Conservation (phyloP, 805 yeast species). For the Candida sonorensis region DNA sequence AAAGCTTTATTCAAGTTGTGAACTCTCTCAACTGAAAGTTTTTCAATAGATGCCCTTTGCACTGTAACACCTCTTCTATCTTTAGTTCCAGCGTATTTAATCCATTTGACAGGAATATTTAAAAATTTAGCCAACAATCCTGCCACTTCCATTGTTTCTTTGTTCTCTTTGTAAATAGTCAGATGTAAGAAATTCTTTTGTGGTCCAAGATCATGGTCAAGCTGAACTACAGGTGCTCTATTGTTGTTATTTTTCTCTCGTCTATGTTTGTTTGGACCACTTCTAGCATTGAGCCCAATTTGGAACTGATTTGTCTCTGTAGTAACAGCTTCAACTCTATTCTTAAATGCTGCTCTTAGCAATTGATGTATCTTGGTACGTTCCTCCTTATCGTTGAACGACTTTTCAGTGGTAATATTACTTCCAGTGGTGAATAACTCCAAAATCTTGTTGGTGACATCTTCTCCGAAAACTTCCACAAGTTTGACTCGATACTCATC, state of each 20-base stretch:
- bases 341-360: conserved; percentile 64
- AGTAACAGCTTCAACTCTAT: conserved; percentile 74
- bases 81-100: conserved; percentile 91
- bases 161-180: conserved; percentile 84
- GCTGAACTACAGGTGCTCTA: conserved; percentile 22
- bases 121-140: conserved; percentile 64
- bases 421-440: conserved; percentile 45
- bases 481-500: conserved; percentile 43
- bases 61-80: conserved; percentile 95
- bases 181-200: conserved; percentile 65
- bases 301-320: conserved; percentile 59
- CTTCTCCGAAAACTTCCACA: conserved; percentile 49
- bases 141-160: conserved; percentile 96
- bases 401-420: conserved; percentile 48
- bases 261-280: conserved; percentile 34
- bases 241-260: conserved; percentile 31
- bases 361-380: conserved; percentile 78
- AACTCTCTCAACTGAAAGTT: conserved; percentile 67
- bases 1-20: conserved; percentile 69
- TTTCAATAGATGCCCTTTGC: conserved; percentile 67
- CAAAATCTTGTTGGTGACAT: conserved; percentile 48
- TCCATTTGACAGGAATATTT: conserved; percentile 60
- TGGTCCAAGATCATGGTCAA: conserved; percentile 71
- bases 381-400: conserved; percentile 59
- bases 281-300: conserved; percentile 47